A percentile compares a stretch with the other conserved stretches of the same genome.
These are phyloP conservation scores for Tylopilus sp. DNA, from an alignment of 768 basidiomycete species.

Conservation along the genomic window DNA sequence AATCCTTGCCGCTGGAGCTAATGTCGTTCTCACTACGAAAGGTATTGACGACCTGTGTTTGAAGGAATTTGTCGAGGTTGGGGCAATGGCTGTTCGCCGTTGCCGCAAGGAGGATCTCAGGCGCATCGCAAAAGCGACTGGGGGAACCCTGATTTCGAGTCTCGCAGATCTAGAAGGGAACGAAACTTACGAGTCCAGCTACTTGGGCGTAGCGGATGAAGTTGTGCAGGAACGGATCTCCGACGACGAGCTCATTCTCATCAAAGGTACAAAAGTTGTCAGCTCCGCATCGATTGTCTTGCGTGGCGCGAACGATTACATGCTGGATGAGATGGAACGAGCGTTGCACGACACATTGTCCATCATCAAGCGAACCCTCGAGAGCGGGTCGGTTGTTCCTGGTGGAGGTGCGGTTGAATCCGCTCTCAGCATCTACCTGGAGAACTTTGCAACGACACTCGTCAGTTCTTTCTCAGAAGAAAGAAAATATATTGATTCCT, in stretches of 20 bases:
- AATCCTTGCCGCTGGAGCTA: conserved; percentile 93
- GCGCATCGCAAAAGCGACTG: conserved; percentile 95
- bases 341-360: conserved; percentile 92
- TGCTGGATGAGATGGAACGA: conserved; percentile 99
- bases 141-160: conserved; percentile 88
- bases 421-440: conserved; percentile 93
- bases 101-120: conserved; percentile 98
- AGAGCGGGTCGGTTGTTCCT: conserved; percentile 93
- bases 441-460: conserved; percentile 97
- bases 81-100: conserved; percentile 96
- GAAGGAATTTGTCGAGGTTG: conserved; percentile 98
- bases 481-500: not conserved
- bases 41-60: conserved; percentile 97
- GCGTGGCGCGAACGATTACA: conserved; percentile 97
- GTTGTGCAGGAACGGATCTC: conserved; percentile 95
- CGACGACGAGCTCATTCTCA: conserved; percentile 96
- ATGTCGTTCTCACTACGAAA: conserved; percentile 96
- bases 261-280: conserved; percentile 98
- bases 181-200: conserved; percentile 91
- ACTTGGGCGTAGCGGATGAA: conserved; percentile 91
- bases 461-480: conserved; percentile 44
- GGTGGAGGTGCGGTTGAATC: conserved; percentile 98
- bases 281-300: conserved; percentile 90
- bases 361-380: conserved; percentile 93
- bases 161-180: conserved; percentile 97